Conservation (phyloP, 1,284 basidiomycete species). For the Puccinia triticina region DNA sequence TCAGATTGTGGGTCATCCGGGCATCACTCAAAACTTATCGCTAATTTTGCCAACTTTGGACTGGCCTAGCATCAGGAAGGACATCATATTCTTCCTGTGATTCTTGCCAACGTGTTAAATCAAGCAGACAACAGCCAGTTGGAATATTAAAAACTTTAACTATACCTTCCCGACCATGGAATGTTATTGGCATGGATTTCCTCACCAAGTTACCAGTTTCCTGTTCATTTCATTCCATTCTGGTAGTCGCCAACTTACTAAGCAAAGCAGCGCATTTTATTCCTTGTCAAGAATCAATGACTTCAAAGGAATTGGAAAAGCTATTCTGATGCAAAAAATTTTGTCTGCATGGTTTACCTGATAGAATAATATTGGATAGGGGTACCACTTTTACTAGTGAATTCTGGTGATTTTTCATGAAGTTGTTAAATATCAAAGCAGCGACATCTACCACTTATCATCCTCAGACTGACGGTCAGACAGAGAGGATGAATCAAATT, state of each 20-base stretch:
- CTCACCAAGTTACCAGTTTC: conserved; percentile 62
- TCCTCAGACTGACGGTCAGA: no score
- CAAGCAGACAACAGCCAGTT: no score
- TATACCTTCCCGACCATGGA: no score
- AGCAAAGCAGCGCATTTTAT: conserved; percentile 63
- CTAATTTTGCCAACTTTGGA: not conserved
- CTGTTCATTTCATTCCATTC: conserved; percentile 61
- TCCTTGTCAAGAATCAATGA: not conserved
- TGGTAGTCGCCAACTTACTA: conserved; percentile 63
- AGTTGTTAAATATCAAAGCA: not conserved
- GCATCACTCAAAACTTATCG: not conserved
- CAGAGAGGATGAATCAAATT: no score
- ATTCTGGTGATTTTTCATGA: not conserved
- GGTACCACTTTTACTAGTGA: conserved; percentile 7
- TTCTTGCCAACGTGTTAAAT: conserved; percentile 26
- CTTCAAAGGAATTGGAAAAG: not conserved
- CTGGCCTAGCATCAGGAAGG: not conserved
- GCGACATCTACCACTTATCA: conserved; percentile 10
- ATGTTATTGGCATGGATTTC: no score
- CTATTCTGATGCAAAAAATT: not conserved
- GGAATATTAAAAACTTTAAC: no score
- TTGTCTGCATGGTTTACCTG: conserved; percentile 26
- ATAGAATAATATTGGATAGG: conserved; percentile 12
- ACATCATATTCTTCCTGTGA: conserved; percentile 6
- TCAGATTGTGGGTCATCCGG: not conserved